A percentile compares a stretch with the other conserved stretches of the same genome.
phyloP scores from a whole-genome alignment of 2,329 filamentous ascomycete genomes.

The Exophiala calicioides region DNA sequence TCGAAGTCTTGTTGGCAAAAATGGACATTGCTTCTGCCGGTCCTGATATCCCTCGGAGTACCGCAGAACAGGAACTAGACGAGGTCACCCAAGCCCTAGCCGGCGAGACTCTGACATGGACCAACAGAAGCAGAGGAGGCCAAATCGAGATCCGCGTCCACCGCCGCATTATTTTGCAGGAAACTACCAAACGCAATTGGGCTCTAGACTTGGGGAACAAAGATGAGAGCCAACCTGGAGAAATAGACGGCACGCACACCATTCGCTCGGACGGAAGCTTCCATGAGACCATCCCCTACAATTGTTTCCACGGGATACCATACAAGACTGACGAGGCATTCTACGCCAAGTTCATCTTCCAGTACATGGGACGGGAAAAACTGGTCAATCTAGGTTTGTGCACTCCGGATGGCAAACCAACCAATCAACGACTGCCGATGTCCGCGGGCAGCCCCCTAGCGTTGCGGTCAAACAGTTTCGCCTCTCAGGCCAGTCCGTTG shows the following conservation, averaged over 20 bases:
- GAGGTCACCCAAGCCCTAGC: slow-evolving; percentile 14
- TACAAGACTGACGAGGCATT: slow-evolving; percentile 16
- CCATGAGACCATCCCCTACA: too few relatives aligned
- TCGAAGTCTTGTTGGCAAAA: slow-evolving; percentile 18
- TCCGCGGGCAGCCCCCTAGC: neutral
- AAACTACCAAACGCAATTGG: neutral
- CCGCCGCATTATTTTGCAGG: too few relatives aligned
- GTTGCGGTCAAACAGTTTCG: neutral
- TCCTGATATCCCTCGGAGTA: slow-evolving; percentile 3
- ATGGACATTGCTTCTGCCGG: slow-evolving; percentile 9
- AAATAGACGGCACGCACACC: slow-evolving; percentile 3
- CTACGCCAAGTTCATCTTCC: slow-evolving; percentile 19
- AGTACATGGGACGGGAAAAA: slow-evolving; percentile 21
- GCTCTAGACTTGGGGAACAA: neutral
- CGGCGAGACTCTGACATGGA: neutral
- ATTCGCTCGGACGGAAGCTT: too few relatives aligned
- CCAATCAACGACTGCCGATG: neutral
- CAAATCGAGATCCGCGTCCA: slow-evolving; percentile 17
- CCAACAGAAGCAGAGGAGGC: slow-evolving; percentile 1
- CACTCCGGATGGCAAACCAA: slow-evolving; percentile 69
- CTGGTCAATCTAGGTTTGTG: slow-evolving; percentile 79
- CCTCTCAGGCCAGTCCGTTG: slow-evolving; percentile 1
- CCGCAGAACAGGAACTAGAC: slow-evolving; percentile 11
- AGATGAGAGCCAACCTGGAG: neutral
- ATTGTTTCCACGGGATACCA: too few relatives aligned